phyloP scores from a whole-genome alignment of 2,329 filamentous ascomycete genomes.

The Beauveria pseudobassiana region DNA sequence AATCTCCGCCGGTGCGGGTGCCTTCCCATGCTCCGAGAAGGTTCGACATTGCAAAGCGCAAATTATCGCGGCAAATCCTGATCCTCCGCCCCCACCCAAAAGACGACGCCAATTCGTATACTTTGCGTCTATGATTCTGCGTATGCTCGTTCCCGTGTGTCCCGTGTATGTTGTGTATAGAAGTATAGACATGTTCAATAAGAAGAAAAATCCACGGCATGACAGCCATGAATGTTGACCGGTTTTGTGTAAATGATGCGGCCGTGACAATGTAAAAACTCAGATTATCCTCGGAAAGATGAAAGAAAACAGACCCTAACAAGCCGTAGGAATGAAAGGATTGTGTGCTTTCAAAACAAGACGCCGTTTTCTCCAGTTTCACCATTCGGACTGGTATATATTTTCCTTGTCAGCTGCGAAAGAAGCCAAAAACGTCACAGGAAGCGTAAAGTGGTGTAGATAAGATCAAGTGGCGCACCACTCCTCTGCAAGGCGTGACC shows the following conservation, averaged over 20 bases:
- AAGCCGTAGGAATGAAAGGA: background rate
- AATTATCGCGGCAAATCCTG: background rate
- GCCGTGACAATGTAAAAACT: constrained; percentile 1
- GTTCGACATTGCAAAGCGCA: background rate
- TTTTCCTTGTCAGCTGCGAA: background rate
- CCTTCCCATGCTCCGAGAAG: background rate
- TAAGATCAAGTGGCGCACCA: background rate
- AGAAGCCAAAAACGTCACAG: background rate
- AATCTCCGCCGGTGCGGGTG: background rate
- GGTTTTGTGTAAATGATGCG: constrained; percentile 4
- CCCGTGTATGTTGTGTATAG: background rate
- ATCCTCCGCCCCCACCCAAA: background rate
- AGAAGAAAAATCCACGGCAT: background rate
- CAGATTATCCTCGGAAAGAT: background rate
- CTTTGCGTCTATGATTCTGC: constrained; percentile 1
- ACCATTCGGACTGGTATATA: constrained; percentile 1
- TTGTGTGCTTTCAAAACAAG: background rate
- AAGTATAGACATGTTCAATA: constrained; percentile 1
- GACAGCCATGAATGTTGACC: background rate
- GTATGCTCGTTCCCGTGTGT: constrained; percentile 1
- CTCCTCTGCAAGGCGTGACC: background rate
- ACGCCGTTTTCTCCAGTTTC: background rate
- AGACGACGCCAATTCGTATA: constrained; percentile 4
- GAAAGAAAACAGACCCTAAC: background rate
- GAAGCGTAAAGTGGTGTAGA: background rate